Evolutionary conservation across 2,329 filamentous ascomycete genomes (phyloP).

Genomic region (Teratosphaeria zuluensis): DNA sequence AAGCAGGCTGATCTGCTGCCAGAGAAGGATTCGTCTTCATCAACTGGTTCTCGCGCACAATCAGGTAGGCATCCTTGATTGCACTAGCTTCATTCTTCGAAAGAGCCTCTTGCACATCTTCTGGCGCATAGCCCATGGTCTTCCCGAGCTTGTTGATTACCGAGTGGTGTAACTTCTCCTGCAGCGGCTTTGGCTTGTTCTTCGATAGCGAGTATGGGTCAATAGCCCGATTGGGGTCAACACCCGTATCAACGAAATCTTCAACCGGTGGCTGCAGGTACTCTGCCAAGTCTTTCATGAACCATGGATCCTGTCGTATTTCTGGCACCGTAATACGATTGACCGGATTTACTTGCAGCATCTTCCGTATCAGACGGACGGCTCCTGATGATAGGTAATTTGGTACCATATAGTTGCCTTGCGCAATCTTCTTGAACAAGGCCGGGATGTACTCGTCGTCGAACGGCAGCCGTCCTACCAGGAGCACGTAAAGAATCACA

Average conservation of each 20-base stretch:
- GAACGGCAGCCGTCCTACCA: conserved; percentile 70
- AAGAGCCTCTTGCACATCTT: conserved; percentile 89
- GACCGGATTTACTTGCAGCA: conserved; percentile 91
- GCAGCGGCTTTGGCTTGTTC: conserved; percentile 64
- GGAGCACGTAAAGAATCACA: conserved; percentile 55
- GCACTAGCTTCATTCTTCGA: conserved; percentile 88
- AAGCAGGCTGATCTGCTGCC: conserved; percentile 43
- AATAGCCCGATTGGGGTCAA: conserved; percentile 86
- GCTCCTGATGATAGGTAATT: conserved; percentile 84
- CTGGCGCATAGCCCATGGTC: conserved; percentile 94
- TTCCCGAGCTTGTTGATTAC: conserved; percentile 94
- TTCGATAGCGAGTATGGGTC: conserved; percentile 72
- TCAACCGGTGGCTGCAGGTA: conserved; percentile 83
- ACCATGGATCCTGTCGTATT: conserved; percentile 91
- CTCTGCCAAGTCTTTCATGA: conserved; percentile 71
- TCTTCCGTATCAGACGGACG: conserved; percentile 72
- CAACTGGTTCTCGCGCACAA: conserved; percentile 92
- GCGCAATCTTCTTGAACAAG: conserved; percentile 93
- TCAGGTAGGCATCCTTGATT: conserved; percentile 98
- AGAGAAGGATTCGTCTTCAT: conserved; percentile 77
- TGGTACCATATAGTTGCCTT: conserved; percentile 86
- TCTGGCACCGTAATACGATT: conserved; percentile 90
- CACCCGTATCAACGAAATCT: conserved; percentile 88
- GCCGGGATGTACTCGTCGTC: conserved; percentile 98
- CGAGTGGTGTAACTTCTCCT: conserved; percentile 82